Percentiles rank a stretch among this genome's conserved stretches.
These are phyloP conservation scores for Trichoderma endophyticum DNA, from an alignment of 2,329 filamentous ascomycete genomes.

Conservation along the genomic window DNA sequence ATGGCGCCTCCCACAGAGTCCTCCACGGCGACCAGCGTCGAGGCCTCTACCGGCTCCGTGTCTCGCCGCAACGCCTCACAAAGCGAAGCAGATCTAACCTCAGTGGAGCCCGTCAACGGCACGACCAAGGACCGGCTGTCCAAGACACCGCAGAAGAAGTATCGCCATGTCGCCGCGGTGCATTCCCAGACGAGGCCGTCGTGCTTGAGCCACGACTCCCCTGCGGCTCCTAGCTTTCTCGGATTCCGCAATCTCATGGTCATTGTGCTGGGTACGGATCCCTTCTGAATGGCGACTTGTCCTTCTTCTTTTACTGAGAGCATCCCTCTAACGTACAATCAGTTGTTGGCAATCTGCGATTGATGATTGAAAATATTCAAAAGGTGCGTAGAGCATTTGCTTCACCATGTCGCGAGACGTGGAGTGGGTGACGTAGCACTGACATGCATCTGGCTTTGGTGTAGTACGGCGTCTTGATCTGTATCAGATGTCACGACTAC, in stretches of 20 bases:
- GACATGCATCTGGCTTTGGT: conserved; percentile 8
- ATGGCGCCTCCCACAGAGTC: conserved; percentile 37
- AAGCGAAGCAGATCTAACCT: conserved; percentile 27
- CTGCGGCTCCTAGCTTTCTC: conserved; percentile 74
- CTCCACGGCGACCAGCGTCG: conserved; percentile 38
- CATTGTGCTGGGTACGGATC: conserved; percentile 70
- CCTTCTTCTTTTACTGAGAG: background rate
- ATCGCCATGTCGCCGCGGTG: conserved; percentile 87
- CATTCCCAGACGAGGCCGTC: conserved; percentile 72
- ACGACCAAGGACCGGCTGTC: conserved; percentile 25
- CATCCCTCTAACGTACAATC: conserved; percentile 23
- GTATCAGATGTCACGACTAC: conserved; percentile 85
- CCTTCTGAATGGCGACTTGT: background rate
- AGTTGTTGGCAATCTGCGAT: conserved; percentile 89
- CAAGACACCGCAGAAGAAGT: conserved; percentile 54
- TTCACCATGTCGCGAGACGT: background rate
- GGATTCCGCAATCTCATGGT: conserved; percentile 97
- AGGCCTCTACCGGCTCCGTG: conserved; percentile 30
- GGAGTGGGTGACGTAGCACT: background rate
- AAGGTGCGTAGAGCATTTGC: conserved; percentile 56
- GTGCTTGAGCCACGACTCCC: conserved; percentile 80
- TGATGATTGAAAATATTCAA: conserved; percentile 96
- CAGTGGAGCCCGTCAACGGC: conserved; percentile 25
- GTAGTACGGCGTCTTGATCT: conserved; percentile 92
- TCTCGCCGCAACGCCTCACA: conserved; percentile 25